Evolutionary conservation across 345 rosid species (phyloP).

Genomic region (Eucalyptus pumila): DNA sequence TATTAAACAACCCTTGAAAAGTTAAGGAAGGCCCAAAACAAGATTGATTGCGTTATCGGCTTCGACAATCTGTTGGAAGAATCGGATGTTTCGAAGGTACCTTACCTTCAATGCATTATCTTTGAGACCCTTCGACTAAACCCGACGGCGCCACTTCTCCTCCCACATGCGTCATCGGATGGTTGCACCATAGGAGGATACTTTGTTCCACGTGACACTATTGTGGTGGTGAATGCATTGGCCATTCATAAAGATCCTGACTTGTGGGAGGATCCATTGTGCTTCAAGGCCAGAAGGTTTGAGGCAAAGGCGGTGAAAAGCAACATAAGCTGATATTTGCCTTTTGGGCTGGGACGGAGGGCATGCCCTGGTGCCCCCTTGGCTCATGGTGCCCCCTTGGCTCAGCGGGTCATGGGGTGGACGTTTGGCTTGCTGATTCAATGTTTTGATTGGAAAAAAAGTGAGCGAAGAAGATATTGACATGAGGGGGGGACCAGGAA

Average conservation of each 20-base stretch:
- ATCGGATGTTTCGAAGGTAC: constrained; percentile 9
- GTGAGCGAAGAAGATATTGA: constrained; percentile 11
- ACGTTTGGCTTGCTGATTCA: constrained; percentile 31
- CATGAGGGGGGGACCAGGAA: constrained; percentile 19
- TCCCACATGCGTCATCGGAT: constrained; percentile 16
- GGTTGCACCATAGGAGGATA: constrained; percentile 25
- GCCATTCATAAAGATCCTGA: constrained; percentile 37
- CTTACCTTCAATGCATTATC: constrained; percentile 23
- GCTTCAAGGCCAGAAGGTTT: constrained; percentile 37
- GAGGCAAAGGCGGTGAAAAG: background rate
- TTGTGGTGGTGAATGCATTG: constrained; percentile 28
- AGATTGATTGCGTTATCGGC: constrained; percentile 9
- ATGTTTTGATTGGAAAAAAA: constrained; percentile 40
- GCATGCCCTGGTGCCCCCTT: constrained; percentile 34
- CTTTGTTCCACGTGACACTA: constrained; percentile 23
- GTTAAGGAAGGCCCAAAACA: constrained; percentile 15
- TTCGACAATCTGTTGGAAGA: constrained; percentile 12
- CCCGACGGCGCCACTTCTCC: constrained; percentile 18
- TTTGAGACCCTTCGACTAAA: constrained; percentile 26
- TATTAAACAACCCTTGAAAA: constrained; percentile 20
- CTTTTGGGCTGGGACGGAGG: constrained; percentile 39
- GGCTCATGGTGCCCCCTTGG: constrained; percentile 25
- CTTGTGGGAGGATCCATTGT: constrained; percentile 24
- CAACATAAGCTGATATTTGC: constrained; percentile 6
- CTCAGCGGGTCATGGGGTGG: constrained; percentile 14